These are phyloP conservation scores for Haplosporangium sp. DNA, from an alignment of 371 early-diverging fungal species.

Conservation along the genomic window DNA sequence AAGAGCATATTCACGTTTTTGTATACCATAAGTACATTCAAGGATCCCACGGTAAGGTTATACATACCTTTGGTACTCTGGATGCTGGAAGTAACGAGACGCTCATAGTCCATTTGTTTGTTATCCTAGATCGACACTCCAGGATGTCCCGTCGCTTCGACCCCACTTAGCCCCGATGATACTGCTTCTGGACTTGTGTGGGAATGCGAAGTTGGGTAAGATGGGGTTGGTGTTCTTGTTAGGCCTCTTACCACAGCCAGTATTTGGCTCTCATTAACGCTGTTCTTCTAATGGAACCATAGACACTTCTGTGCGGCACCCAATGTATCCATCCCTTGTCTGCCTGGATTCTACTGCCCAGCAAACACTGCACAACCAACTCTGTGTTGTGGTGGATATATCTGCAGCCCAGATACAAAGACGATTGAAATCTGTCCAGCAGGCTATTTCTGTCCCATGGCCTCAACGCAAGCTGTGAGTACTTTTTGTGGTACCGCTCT, in stretches of 20 bases:
- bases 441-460: conserved; percentile 47
- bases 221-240: not conserved
- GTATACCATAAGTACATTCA: conserved; percentile 28
- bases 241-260: not conserved
- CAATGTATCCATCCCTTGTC: conserved; percentile 38
- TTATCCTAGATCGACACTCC: conserved; percentile 14
- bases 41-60: conserved; percentile 33
- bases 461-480: conserved; percentile 29
- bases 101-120: too few species aligned
- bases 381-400: conserved; percentile 58
- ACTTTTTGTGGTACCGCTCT: too few species aligned
- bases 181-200: conserved; percentile 39
- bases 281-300: not conserved
- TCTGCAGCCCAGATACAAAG: conserved; percentile 51
- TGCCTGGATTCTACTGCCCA: conserved; percentile 58
- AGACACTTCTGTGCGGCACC: conserved; percentile 48
- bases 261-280: not conserved
- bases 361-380: conserved; percentile 59
- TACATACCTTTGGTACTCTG: not conserved
- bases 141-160: conserved; percentile 36
- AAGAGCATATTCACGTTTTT: conserved; percentile 44
- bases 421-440: conserved; percentile 51
- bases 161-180: conserved; percentile 17
- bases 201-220: conserved; percentile 49
- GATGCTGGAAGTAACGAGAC: too few species aligned